Conservation (phyloP, 2,329 filamentous ascomycete species). For the Trichoderma semiorbis region DNA sequence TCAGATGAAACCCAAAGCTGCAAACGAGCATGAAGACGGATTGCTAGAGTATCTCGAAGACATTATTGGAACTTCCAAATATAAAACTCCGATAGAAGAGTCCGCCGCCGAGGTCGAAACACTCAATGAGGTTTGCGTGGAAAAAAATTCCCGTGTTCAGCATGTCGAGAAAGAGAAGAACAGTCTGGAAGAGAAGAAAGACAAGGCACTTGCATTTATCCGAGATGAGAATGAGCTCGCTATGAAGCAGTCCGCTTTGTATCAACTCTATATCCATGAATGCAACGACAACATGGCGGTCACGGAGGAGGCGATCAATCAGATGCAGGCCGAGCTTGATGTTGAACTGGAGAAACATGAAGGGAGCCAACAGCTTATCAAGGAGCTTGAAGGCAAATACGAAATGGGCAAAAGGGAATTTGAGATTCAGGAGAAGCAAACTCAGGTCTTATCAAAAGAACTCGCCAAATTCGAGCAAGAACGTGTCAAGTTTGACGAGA, state of each 20-base stretch:
- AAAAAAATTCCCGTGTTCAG: slow-evolving; percentile 93
- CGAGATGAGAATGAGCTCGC: slow-evolving; percentile 90
- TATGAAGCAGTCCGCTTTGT: slow-evolving; percentile 84
- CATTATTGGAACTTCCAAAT: slow-evolving; percentile 97
- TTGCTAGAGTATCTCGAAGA: slow-evolving; percentile 96
- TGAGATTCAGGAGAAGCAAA: slow-evolving; percentile 76
- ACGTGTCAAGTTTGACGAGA: slow-evolving; percentile 95
- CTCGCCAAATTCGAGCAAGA: slow-evolving; percentile 94
- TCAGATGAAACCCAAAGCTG: slow-evolving; percentile 97
- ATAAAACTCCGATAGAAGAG: slow-evolving; percentile 96
- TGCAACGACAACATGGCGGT: slow-evolving; percentile 86
- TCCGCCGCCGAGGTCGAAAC: slow-evolving; percentile 84
- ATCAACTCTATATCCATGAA: slow-evolving; percentile 86
- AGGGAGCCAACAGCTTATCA: slow-evolving; percentile 86
- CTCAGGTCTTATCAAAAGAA: slow-evolving; percentile 76
- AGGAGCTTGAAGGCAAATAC: slow-evolving; percentile 80
- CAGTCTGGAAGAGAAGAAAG: slow-evolving; percentile 90
- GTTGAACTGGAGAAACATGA: slow-evolving; percentile 88
- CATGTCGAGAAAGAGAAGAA: slow-evolving; percentile 98
- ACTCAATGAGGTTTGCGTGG: slow-evolving; percentile 89
- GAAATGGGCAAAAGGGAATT: slow-evolving; percentile 79
- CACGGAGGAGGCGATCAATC: slow-evolving; percentile 82
- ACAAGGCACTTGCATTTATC: slow-evolving; percentile 85
- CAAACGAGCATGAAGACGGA: slow-evolving; percentile 92
- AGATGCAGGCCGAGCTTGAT: slow-evolving; percentile 84